Evolutionary conservation across 805 yeast genomes (phyloP).

Genomic region (Wickerhamomyces tratensis): DNA sequence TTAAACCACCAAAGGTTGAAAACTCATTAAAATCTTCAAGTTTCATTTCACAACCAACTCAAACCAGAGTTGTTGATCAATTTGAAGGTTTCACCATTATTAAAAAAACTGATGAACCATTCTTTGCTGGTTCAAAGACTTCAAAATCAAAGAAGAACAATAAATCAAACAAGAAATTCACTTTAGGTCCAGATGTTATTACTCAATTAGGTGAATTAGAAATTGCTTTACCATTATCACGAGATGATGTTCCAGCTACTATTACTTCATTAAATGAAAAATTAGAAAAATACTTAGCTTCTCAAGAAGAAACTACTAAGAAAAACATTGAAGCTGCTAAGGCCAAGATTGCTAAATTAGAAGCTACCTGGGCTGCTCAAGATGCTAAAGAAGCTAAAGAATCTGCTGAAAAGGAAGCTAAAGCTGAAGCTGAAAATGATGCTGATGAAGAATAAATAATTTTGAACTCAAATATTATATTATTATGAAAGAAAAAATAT

Average conservation of each 20-base stretch:
- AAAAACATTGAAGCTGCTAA: conserved; percentile 69
- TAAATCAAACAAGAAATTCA: conserved; percentile 39
- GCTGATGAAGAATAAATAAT: conserved; percentile 1
- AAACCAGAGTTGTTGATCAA: conserved; percentile 42
- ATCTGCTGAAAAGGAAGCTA: conserved; percentile 2
- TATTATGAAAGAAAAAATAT: too few species aligned
- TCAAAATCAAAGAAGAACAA: conserved; percentile 39
- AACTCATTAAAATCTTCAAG: conserved; percentile 21
- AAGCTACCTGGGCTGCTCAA: conserved; percentile 37
- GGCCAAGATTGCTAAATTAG: conserved; percentile 63
- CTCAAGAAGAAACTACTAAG: conserved; percentile 76
- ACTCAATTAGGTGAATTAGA: conserved; percentile 68
- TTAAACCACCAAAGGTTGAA: conserved; percentile 36
- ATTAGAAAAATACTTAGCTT: conserved; percentile 52
- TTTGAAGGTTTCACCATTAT: conserved; percentile 57
- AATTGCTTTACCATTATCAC: conserved; percentile 67
- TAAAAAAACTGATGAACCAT: conserved; percentile 51
- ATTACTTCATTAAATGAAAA: conserved; percentile 63
- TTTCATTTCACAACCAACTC: conserved; percentile 16
- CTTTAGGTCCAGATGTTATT: conserved; percentile 73
- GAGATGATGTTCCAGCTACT: conserved; percentile 60
- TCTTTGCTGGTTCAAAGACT: conserved; percentile 42
- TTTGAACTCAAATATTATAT: too few species aligned
- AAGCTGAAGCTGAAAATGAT: conserved; percentile 3
- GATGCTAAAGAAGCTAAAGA: conserved; percentile 28